A percentile compares a stretch with the other conserved stretches of the same genome.
phyloP scores from a whole-genome alignment of 2,329 filamentous ascomycete genomes.

The Penicillium sclerotiorum region DNA sequence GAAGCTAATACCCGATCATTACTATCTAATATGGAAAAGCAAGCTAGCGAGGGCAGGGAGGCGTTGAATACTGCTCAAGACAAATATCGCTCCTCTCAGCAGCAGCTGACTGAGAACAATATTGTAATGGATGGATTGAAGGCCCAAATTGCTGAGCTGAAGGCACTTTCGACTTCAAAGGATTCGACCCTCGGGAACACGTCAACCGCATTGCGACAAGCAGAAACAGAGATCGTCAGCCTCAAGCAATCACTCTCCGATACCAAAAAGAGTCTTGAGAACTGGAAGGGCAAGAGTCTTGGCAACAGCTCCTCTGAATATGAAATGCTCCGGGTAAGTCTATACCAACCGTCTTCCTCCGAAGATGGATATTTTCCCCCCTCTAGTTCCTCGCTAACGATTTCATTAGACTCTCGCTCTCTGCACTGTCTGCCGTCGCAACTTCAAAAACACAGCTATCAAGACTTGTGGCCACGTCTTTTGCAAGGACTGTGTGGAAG shows the following conservation, averaged over 20 bases:
- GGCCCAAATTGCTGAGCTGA: slow-evolving; percentile 76
- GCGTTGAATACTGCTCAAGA: slow-evolving; percentile 69
- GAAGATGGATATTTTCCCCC: too few relatives aligned
- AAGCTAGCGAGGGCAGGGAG: slow-evolving; percentile 79
- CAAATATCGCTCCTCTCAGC: slow-evolving; percentile 76
- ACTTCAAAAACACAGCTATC: slow-evolving; percentile 91
- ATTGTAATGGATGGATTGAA: slow-evolving; percentile 72
- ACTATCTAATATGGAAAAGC: slow-evolving; percentile 85
- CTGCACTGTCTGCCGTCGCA: slow-evolving; percentile 88
- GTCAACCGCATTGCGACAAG: slow-evolving; percentile 61
- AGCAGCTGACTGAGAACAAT: slow-evolving; percentile 68
- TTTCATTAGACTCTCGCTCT: slow-evolving; percentile 77
- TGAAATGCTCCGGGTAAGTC: slow-evolving; percentile 80
- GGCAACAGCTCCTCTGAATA: slow-evolving; percentile 81
- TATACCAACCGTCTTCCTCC: too few relatives aligned
- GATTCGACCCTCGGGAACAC: slow-evolving; percentile 70
- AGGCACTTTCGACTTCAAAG: slow-evolving; percentile 72
- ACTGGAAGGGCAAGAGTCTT: slow-evolving; percentile 79
- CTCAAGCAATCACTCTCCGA: slow-evolving; percentile 76
- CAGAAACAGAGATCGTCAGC: slow-evolving; percentile 74
- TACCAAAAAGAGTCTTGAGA: slow-evolving; percentile 78
- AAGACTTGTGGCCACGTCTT: slow-evolving; percentile 96
- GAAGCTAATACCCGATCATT: slow-evolving; percentile 76
- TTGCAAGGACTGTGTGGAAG: slow-evolving; percentile 86
- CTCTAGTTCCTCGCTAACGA: too few relatives aligned